Percentiles rank a stretch among this genome's conserved stretches.
Conservation (phyloP, 768 basidiomycete genomes). For the Termitomyces sp. region DNA sequence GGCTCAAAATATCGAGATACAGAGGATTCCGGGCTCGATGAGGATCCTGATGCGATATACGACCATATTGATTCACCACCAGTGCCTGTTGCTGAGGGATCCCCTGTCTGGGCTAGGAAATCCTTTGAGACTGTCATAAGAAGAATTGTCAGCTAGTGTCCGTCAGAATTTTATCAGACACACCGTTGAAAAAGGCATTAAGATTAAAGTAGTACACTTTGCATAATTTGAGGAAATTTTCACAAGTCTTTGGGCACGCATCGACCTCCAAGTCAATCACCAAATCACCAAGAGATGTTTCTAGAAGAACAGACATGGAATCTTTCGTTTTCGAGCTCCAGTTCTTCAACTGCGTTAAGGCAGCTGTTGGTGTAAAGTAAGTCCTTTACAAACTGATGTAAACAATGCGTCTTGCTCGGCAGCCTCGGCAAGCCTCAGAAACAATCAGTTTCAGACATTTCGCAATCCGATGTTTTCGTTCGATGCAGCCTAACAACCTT, state of each 20-base stretch:
- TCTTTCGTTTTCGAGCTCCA: background rate
- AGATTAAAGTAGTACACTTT: slow-evolving; percentile 97
- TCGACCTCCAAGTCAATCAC: slow-evolving; percentile 95
- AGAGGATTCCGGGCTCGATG: slow-evolving; percentile 20
- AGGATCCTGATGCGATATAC: slow-evolving; percentile 48
- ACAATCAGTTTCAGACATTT: too few species aligned
- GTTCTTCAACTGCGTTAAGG: background rate
- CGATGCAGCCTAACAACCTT: too few species aligned
- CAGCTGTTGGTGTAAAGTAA: too few species aligned
- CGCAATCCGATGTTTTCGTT: too few species aligned
- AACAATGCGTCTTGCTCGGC: background rate
- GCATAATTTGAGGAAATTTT: slow-evolving; percentile 97
- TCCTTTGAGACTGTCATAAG: slow-evolving; percentile 84
- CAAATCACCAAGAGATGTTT: slow-evolving; percentile 95
- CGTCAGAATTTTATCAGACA: slow-evolving; percentile 18
- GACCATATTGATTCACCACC: slow-evolving; percentile 92
- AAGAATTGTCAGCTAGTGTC: background rate
- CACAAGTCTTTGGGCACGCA: slow-evolving; percentile 82
- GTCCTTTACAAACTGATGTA: background rate
- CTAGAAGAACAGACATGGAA: slow-evolving; percentile 89
- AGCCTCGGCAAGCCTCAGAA: too few species aligned
- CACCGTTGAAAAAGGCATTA: slow-evolving; percentile 98
- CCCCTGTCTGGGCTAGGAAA: slow-evolving; percentile 95
- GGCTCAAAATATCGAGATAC: slow-evolving; percentile 84
- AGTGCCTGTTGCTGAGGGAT: slow-evolving; percentile 90